Base-by-base conservation (phyloP, 352 stramenopile genomes). In the Blastocystis sp. region DNA sequence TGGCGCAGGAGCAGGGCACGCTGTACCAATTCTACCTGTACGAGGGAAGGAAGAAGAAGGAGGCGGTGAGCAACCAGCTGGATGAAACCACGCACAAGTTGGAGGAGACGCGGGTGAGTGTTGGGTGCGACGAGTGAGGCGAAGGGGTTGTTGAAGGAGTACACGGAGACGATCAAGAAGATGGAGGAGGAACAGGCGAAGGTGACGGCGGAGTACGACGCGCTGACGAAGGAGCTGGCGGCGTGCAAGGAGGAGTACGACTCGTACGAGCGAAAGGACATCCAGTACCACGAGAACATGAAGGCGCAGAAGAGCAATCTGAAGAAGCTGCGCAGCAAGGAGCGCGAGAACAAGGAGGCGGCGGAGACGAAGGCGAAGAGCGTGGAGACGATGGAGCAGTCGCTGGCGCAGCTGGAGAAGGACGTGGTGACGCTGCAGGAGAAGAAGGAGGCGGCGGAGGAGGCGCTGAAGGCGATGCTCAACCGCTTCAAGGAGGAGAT, bases 221-320 rank as follows among this genome's bases (percentile, higher is more conserved):
- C 88, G 37, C 93, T 97, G 12, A 93, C 93, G 29, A 91, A 92
- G 0, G 93, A 97, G 90, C 91, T 98, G n/a, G 94, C 95, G 33
- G 92, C 93, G 62, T 94, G 94, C 9, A 97, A 98, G 90, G 92
- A 96, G 29, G 93, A 96, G 77, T 98, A 98, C 91, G 93, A 94
- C 9, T 94, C 96, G 21, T 98, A 98, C 91, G 97, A 99, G 92
- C 94, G 97, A 71, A 94, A 97, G 90, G 97, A 99, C 90, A 98
- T 99, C 90, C 98, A 99, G 92, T 92, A 98, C 62, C 93, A 94
- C 37, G 97, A 98, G 93, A 96, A 98, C 82, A 94, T 99, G 62
- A 98, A 99, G 91, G 96, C 97, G 91, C 93, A 94, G 29, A 98
- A 98, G 91, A 92, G 94, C 62, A 93, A 95, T 63, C 93, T 96